Evolutionary conservation across 768 basidiomycete species (phyloP).

Genomic region (Tylopilus sp.): DNA sequence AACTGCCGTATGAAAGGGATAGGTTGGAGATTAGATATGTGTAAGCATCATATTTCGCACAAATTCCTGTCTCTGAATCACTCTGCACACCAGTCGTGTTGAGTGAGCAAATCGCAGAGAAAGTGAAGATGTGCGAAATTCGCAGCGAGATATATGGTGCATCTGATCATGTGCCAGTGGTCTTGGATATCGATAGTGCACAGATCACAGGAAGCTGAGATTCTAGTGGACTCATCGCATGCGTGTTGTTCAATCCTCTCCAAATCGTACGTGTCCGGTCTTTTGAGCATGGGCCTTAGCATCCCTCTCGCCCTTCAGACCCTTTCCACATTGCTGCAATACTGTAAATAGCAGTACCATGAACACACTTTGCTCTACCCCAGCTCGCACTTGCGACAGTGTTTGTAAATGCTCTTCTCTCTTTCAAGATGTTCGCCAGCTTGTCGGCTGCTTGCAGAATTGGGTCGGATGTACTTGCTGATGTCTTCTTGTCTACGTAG

Average conservation of each 20-base stretch:
- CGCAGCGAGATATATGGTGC: conserved; percentile 83
- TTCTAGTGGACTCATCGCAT: neutral
- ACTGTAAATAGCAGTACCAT: conserved; percentile 4
- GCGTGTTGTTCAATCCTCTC: conserved; percentile 61
- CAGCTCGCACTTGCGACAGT: conserved; percentile 82
- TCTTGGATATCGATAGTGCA: conserved; percentile 64
- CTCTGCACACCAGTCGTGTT: conserved; percentile 52
- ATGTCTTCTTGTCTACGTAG: conserved; percentile 21
- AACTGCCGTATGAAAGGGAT: conserved; percentile 76
- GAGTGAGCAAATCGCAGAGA: no score
- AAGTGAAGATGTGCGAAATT: conserved; percentile 81
- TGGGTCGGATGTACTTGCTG: conserved; percentile 43
- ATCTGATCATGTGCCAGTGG: conserved; percentile 81
- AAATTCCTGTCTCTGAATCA: conserved; percentile 1
- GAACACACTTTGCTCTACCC: conserved; percentile 16
- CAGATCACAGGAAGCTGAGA: conserved; percentile 24
- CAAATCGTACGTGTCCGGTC: conserved; percentile 84
- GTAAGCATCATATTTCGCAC: conserved; percentile 39
- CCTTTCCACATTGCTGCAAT: conserved; percentile 69
- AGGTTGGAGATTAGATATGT: conserved; percentile 87
- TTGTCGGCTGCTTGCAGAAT: conserved; percentile 62
- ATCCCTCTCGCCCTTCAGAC: conserved; percentile 91
- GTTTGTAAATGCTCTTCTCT: conserved; percentile 85
- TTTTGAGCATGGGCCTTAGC: conserved; percentile 83
- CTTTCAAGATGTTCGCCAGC: conserved; percentile 68